phyloP scores from a whole-genome alignment of 75 land plant genomes.

The Pinus taeda region DNA sequence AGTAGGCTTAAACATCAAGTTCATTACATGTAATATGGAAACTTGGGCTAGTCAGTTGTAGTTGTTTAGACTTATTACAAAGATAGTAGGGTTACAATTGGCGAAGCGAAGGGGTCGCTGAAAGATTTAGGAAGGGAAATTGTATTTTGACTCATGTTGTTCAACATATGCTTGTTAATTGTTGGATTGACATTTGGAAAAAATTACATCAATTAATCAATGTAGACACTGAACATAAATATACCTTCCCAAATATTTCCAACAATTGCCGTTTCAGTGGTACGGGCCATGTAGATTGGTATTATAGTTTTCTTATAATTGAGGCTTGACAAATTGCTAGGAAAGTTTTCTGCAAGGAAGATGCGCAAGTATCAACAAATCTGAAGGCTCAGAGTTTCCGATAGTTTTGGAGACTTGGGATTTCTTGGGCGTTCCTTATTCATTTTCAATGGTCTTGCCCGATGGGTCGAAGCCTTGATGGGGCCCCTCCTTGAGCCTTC shows the following conservation, averaged over 20 bases:
- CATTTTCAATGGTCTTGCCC: too few relatives aligned
- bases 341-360: constrained; percentile 62
- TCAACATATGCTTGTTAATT: constrained; percentile 86
- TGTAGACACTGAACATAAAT: constrained; percentile 66
- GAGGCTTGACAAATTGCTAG: constrained; percentile 53
- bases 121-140: constrained; percentile 41
- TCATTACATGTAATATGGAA: too few relatives aligned
- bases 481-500: too few relatives aligned
- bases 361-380: constrained; percentile 55
- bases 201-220: constrained; percentile 76
- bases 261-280: constrained; percentile 57
- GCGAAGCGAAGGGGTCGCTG: constrained; percentile 2
- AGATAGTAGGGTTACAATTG: constrained; percentile 37
- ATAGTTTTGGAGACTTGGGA: constrained; percentile 43
- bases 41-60: constrained; percentile 14
- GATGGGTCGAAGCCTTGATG: too few relatives aligned
- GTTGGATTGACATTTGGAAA: constrained; percentile 91
- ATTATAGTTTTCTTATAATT: constrained; percentile 53
- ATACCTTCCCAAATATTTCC: constrained; percentile 68
- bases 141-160: constrained; percentile 74
- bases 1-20: too few relatives aligned
- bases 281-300: constrained; percentile 89
- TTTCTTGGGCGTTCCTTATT: constrained; percentile 56
- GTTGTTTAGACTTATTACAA: constrained; percentile 85
- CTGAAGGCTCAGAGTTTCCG: constrained; percentile 11